Evolutionary conservation across 257 asterid genomes (phyloP), one percentile per base, ranked within the genome.

Genomic region (Solanum etuberosum): DNA sequence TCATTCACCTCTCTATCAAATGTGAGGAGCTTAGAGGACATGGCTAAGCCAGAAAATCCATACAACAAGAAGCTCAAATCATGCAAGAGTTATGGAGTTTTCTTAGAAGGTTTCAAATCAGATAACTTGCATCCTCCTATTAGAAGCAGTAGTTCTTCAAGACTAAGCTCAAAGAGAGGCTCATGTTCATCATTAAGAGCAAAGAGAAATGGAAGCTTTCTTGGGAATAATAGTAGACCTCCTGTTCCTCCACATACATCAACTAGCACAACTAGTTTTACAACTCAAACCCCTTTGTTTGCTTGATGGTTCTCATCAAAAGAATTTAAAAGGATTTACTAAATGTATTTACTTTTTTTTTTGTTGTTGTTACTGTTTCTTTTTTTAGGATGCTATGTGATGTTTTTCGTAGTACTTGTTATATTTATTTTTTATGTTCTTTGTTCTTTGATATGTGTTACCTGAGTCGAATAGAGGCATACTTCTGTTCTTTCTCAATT

Each of bases 11-110:
- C 89, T 43, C 78, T 95, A 65, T 89, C 94, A 38, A 89, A 87
- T 29, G 95, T 91, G 91, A 87, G 80, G 78, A 11, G 93, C 84
- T 80, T 95, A 29, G 94, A 94, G 88, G 98, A 95, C 82, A 93
- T 95, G 10, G 91, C 93, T 5, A 95, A 95, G 85, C 92, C 92
- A 7, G 94, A 91, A 63, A 91, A 91, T 77, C 96, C 94, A 7
- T 89, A 71, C 63, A 92, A 89, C 84, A 94, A 94, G 89, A 93
- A 88, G 93, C 94, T 94, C 48, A 94, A 94, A 86, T 87, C 89
- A 1, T 89, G 95, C 92, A 90, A 88, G 46, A 92, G 92, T 87
- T 89, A 92, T 86, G 92, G 90, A 43, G 88, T 90, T n/a, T 89
- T 85, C 37, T 38, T 87, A 23, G 88, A 89, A 37, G 89, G 84